Evolutionary conservation across 257 asterid genomes (phyloP).

Genomic region (Solanum pinnatisectum): DNA sequence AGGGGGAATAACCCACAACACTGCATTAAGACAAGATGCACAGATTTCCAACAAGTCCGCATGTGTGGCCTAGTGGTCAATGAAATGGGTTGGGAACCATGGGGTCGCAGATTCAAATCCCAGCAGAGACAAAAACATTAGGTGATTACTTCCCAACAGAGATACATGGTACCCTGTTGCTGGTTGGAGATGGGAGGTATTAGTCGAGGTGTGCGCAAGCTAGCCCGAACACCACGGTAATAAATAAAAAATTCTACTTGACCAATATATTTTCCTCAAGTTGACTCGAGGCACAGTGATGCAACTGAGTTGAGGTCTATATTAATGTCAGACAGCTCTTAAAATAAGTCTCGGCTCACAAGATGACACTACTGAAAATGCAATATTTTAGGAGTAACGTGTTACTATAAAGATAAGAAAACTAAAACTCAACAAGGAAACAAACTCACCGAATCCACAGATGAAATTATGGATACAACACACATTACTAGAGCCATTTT

Average conservation of each 20-base stretch:
- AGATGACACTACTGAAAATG: not conserved
- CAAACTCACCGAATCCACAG: slow-evolving; percentile 91
- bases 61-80: too few relatives aligned
- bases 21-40: too few relatives aligned
- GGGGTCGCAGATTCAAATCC: not conserved
- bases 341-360: not conserved
- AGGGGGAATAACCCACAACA: not conserved
- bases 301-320: not conserved
- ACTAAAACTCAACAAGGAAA: not conserved
- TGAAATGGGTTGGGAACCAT: too few relatives aligned
- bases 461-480: slow-evolving; percentile 74
- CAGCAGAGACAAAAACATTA: not conserved
- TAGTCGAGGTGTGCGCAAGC: not conserved
- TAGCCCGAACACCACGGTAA: not conserved
- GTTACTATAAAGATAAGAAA: not conserved
- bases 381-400: not conserved
- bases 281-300: not conserved
- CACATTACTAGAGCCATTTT: slow-evolving; percentile 96
- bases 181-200: not conserved
- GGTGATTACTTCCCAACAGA: not conserved
- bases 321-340: not conserved
- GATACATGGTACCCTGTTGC: not conserved
- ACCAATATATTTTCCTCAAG: not conserved
- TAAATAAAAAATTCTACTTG: not conserved
- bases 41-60: too few relatives aligned